These are phyloP conservation scores for Xylaria sp. DNA, from an alignment of 2,329 filamentous ascomycete species.

Conservation along the genomic window DNA sequence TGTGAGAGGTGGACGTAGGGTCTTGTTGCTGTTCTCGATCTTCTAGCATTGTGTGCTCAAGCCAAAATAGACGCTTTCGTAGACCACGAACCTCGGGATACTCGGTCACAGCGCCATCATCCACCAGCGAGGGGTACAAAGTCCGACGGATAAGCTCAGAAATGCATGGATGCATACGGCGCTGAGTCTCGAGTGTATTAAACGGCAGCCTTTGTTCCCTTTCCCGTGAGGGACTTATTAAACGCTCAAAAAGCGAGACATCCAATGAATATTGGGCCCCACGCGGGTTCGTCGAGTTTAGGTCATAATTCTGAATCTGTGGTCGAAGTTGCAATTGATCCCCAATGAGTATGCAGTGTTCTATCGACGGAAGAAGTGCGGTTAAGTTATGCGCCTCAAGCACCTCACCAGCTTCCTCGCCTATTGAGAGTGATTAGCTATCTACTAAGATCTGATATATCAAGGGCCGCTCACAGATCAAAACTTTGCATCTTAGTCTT, in stretches of 20 bases:
- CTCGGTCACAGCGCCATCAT: conserved; percentile 51
- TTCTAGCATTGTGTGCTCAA: conserved; percentile 60
- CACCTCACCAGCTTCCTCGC: conserved; percentile 74
- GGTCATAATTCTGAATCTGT: conserved; percentile 63
- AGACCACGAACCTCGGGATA: conserved; percentile 61
- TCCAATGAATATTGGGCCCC: conserved; percentile 65
- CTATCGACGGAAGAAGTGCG: conserved; percentile 65
- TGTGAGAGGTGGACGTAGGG: conserved; percentile 56
- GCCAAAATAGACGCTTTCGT: conserved; percentile 64
- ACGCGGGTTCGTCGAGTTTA: conserved; percentile 61
- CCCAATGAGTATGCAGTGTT: conserved; percentile 72
- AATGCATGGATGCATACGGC: conserved; percentile 69
- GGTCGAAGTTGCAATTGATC: conserved; percentile 72
- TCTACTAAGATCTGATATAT: not conserved
- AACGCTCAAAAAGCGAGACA: conserved; percentile 69
- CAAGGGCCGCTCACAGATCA: conserved; percentile 58
- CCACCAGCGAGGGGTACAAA: conserved; percentile 62
- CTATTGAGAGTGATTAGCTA: conserved; percentile 14
- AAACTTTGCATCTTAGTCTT: conserved; percentile 61
- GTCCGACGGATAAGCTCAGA: conserved; percentile 63
- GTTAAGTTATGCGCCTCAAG: conserved; percentile 71
- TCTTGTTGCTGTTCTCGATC: conserved; percentile 45
- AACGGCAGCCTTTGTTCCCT: conserved; percentile 44
- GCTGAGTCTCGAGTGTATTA: conserved; percentile 60
- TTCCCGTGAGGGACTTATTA: conserved; percentile 51